Conservation (phyloP, 352 stramenopile genomes). For the Pythium rhizo-oryzae region DNA sequence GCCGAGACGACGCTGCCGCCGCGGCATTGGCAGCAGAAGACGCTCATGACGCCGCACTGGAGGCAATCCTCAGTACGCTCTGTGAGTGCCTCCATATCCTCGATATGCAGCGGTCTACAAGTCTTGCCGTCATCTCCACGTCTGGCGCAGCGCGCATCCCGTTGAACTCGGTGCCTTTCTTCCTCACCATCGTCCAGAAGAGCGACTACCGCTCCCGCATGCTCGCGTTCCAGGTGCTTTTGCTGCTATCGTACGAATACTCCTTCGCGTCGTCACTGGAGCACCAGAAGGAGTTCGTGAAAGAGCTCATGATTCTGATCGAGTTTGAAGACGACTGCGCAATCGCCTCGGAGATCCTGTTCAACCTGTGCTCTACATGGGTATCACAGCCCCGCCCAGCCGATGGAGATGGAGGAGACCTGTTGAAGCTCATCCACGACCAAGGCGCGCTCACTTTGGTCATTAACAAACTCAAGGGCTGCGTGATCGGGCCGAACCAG, state of each 20-base stretch:
- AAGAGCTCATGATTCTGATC: conserved; percentile 74
- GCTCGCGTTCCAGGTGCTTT: conserved; percentile 68
- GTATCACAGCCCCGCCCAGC: conserved; percentile 19
- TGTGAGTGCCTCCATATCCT: conserved; percentile 73
- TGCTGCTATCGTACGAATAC: conserved; percentile 64
- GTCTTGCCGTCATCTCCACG: conserved; percentile 21
- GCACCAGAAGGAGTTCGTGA: conserved; percentile 61
- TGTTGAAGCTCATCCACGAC: conserved; percentile 63
- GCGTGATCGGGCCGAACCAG: conserved; percentile 62
- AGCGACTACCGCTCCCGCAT: conserved; percentile 64
- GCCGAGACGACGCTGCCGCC: conserved; percentile 13
- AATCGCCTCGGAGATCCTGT: conserved; percentile 76
- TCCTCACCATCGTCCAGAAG: conserved; percentile 65
- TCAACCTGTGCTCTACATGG: conserved; percentile 60
- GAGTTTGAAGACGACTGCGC: conserved; percentile 73
- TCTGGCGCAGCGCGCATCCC: conserved; percentile 60
- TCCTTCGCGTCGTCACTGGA: conserved; percentile 55
- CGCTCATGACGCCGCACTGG: conserved; percentile 66
- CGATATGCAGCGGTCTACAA: conserved; percentile 32
- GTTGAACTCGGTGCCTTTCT: conserved; percentile 52
- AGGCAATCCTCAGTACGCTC: conserved; percentile 75
- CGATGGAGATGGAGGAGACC: conserved; percentile 25
- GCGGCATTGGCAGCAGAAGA: conserved; percentile 42
- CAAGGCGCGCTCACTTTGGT: conserved; percentile 67
- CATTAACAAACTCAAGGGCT: conserved; percentile 70